Conservation (phyloP, 257 asterid species). For the Knoxia roxburghii region DNA sequence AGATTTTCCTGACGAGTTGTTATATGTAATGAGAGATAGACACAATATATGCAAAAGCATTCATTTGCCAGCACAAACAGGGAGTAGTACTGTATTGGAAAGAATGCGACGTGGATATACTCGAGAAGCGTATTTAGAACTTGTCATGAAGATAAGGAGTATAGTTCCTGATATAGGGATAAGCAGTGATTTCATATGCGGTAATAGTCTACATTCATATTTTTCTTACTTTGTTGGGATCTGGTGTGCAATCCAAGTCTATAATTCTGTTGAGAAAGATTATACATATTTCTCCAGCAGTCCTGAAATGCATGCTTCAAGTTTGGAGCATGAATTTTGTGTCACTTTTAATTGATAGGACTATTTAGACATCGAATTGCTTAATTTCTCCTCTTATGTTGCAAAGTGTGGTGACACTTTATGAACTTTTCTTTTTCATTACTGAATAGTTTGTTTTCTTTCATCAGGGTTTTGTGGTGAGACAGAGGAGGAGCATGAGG, state of each 20-base stretch:
- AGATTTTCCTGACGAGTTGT: slow-evolving; percentile 88
- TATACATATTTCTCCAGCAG: no score
- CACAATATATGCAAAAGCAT: slow-evolving; percentile 87
- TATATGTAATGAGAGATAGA: slow-evolving; percentile 85
- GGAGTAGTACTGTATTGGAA: slow-evolving; percentile 79
- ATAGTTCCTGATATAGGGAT: slow-evolving; percentile 87
- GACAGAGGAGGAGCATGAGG: slow-evolving; percentile 88
- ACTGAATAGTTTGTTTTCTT: slow-evolving; percentile 14
- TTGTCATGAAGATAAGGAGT: slow-evolving; percentile 64
- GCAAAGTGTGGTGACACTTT: background rate
- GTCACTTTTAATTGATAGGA: background rate
- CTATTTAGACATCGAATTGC: background rate
- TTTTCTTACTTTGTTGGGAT: slow-evolving; percentile 11
- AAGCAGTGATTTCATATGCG: slow-evolving; percentile 94
- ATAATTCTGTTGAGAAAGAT: background rate
- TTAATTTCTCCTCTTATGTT: background rate
- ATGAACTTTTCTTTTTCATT: slow-evolving; percentile 4
- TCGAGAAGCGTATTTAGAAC: slow-evolving; percentile 84
- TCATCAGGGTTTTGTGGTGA: slow-evolving; percentile 90
- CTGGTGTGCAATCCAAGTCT: background rate
- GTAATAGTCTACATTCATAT: slow-evolving; percentile 36
- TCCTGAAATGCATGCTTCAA: background rate
- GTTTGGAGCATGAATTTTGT: background rate
- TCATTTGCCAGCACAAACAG: slow-evolving; percentile 95
- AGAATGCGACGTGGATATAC: slow-evolving; percentile 94